Conservation (phyloP, 768 basidiomycete genomes). For the Calocera viscosa region DNA sequence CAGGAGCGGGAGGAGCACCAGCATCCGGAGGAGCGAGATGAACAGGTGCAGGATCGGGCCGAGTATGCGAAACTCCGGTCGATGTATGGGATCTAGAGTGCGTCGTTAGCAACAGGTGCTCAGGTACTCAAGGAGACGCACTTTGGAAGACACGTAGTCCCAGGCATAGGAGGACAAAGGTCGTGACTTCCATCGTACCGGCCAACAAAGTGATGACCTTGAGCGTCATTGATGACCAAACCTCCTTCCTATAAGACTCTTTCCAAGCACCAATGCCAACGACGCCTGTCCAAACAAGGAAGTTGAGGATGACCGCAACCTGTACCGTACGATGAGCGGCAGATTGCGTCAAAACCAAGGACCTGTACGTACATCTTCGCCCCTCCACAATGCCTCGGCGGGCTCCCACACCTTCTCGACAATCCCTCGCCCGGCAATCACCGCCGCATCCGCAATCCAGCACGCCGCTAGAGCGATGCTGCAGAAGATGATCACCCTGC, state of each 20-base stretch:
- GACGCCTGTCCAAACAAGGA: constrained; percentile 71
- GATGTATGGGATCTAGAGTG: constrained; percentile 15
- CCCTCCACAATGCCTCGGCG: constrained; percentile 16
- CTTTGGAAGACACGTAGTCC: constrained; percentile 28
- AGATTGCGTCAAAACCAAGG: constrained; percentile 19
- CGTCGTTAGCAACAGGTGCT: constrained; percentile 4
- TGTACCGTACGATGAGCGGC: constrained; percentile 44
- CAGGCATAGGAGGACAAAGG: constrained; percentile 44
- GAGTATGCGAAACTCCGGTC: constrained; percentile 9
- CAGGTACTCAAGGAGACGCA: constrained; percentile 18
- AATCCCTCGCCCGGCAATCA: constrained; percentile 55
- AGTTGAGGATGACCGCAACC: constrained; percentile 55
- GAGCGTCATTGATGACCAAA: constrained; percentile 21
- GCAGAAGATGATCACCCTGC: constrained; percentile 56
- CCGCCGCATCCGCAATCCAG: constrained; percentile 64
- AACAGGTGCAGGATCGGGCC: not conserved
- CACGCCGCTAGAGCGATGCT: constrained; percentile 58
- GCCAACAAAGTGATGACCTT: constrained; percentile 44
- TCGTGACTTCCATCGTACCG: constrained; percentile 46
- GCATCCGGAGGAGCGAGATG: constrained; percentile 14
- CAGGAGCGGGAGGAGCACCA: constrained; percentile 13
- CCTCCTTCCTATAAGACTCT: constrained; percentile 30
- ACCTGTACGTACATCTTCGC: constrained; percentile 19
- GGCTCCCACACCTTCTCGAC: constrained; percentile 51
- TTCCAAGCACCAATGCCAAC: constrained; percentile 61